Conservation (phyloP, 345 rosid species). For the Gossypium arboreum region DNA sequence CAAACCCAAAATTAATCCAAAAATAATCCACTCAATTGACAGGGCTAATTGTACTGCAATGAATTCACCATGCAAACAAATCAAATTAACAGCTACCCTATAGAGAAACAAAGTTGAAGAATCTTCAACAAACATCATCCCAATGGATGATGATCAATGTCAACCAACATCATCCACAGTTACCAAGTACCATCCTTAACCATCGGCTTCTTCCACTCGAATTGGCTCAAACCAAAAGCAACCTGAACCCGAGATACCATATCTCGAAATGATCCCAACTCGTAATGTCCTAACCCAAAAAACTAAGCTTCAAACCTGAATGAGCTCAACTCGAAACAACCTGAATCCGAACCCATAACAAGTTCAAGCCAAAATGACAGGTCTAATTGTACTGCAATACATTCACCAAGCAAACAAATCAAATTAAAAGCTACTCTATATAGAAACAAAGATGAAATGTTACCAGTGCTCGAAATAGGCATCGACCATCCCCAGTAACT, state of each 20-base stretch:
- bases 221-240: too few relatives aligned
- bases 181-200: neutral
- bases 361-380: too few relatives aligned
- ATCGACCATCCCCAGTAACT: constrained; percentile 86
- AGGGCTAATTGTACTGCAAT: neutral
- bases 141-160: too few relatives aligned
- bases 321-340: too few relatives aligned
- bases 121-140: too few relatives aligned
- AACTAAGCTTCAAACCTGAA: too few relatives aligned
- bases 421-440: neutral
- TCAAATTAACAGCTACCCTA: neutral
- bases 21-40: too few relatives aligned
- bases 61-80: neutral
- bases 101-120: neutral
- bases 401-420: neutral
- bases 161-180: neutral
- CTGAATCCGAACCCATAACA: too few relatives aligned
- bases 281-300: too few relatives aligned
- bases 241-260: too few relatives aligned
- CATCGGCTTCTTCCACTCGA: neutral
- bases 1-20: too few relatives aligned
- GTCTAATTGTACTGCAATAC: neutral
- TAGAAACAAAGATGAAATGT: neutral
- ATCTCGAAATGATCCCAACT: too few relatives aligned
- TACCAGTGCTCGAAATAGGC: constrained; percentile 90